Base-by-base conservation (phyloP, 225 moss, liverwort and hornwort genomes). In the Polytrichum commune region DNA sequence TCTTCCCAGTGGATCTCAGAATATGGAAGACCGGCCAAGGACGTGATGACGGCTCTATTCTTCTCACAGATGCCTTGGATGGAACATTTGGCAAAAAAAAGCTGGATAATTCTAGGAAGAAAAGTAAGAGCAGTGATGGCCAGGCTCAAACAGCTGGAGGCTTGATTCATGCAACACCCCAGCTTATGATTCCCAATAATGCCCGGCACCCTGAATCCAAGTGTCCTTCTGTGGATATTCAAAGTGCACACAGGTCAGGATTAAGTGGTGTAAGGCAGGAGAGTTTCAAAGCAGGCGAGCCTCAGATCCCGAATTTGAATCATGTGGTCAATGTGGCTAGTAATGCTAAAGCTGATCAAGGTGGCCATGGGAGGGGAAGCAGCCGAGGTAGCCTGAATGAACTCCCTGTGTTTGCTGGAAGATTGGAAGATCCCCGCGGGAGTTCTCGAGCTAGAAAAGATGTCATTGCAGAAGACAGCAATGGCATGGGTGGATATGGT, bases 21-120 rank as follows among this genome's bases (percentile, higher is more conserved):
- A 91, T 94, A 30, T 94, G 97, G 94, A 98, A 84, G 75, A 65
- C 82, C 5, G 85, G 77, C 27, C 77, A 88, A 61, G 64, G 80
- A 26, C 83, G 75, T 56, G 94, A 92, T 32, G 82, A 80, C 24
- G 80, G 46, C 16, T 46, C 92, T 9, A 72, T 85, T 68, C 73
- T 94, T 22, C 84, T 98, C 27, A 92, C 82, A 33, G 94, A 94
- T 27, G 97, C 87, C 5, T 68, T 98, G 54, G 87, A 83, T 8
- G 93, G 93, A 56, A 70, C 76, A 33, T 27, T 64, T 63, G 65
- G 79, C 18, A 84, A 83, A 63, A 63, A 75, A 18, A 83, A 94
- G 46, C 13, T 46, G 13, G 46, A 46, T 46, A 46, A 46, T 46
- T 13, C 46, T 46, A 46, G 46, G 46, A 46, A 46, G 16, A 46